Percentiles rank a stretch among this genome's conserved stretches.
Conservation (phyloP, 805 yeast species). For the Saturnispora sanitii region DNA sequence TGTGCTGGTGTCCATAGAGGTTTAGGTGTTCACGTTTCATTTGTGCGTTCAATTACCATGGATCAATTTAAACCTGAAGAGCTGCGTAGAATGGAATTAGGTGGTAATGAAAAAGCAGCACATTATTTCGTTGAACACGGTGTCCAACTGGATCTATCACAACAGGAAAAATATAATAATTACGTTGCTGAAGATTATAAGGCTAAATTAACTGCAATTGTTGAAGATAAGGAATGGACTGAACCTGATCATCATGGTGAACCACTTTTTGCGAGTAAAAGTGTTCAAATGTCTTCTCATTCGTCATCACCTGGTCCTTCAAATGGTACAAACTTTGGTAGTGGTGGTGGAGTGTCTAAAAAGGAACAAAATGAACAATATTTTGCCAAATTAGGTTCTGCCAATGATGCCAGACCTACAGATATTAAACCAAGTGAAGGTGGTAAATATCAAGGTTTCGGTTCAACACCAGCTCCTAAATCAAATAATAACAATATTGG, state of each 20-base stretch:
- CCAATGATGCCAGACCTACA: constrained; percentile 64
- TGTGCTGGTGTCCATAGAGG: constrained; percentile 97
- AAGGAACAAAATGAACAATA: constrained; percentile 68
- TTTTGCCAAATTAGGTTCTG: constrained; percentile 69
- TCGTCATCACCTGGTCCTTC: background rate
- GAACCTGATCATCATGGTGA: constrained; percentile 52
- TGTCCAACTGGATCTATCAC: constrained; percentile 50
- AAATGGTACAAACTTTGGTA: background rate
- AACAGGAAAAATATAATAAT: constrained; percentile 73
- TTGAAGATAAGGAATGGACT: constrained; percentile 63
- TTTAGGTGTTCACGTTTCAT: constrained; percentile 91
- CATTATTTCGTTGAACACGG: constrained; percentile 66
- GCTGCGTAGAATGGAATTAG: constrained; percentile 79
- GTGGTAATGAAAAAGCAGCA: constrained; percentile 77
- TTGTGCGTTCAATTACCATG: constrained; percentile 95
- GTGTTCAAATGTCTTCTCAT: background rate
- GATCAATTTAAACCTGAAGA: constrained; percentile 96
- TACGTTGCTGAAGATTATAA: constrained; percentile 93
- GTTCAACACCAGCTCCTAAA: constrained; percentile 42
- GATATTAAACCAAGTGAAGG: constrained; percentile 88
- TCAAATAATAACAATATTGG: constrained; percentile 11
- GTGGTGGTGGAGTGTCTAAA: constrained; percentile 5
- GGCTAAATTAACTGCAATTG: constrained; percentile 60
- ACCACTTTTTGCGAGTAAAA: constrained; percentile 28
- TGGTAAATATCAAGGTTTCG: constrained; percentile 87